These are phyloP conservation scores for Tritrichomonas musculus DNA, from an alignment of 208 protist genomes.

Conservation along the genomic window DNA sequence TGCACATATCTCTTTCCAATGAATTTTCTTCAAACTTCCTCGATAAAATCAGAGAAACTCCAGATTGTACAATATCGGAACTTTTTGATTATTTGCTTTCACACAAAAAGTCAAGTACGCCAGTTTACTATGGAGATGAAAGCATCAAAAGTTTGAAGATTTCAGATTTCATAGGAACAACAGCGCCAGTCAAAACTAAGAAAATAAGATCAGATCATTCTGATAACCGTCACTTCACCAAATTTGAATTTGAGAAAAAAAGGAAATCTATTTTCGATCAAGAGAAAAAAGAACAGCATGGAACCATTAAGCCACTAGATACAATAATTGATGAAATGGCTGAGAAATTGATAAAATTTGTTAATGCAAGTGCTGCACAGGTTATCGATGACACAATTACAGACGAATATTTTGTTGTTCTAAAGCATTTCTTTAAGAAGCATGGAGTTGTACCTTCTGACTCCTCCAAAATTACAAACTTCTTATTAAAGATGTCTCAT, in stretches of 20 bases:
- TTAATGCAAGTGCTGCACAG: too few relatives aligned
- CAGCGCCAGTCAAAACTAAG: too few relatives aligned
- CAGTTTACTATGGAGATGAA: background rate
- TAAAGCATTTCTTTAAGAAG: background rate
- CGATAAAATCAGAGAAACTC: background rate
- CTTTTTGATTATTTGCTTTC: background rate
- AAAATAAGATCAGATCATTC: too few relatives aligned
- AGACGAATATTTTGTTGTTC: background rate
- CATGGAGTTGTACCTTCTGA: background rate
- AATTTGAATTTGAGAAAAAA: too few relatives aligned
- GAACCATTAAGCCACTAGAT: too few relatives aligned
- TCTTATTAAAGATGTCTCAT: background rate
- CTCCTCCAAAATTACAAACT: background rate
- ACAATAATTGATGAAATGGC: too few relatives aligned
- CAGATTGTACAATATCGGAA: background rate
- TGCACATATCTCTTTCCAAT: background rate
- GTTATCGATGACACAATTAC: too few relatives aligned
- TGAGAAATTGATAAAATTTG: too few relatives aligned
- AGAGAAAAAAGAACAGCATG: too few relatives aligned
- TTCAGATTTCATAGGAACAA: background rate
- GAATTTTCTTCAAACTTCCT: conserved; percentile 13
- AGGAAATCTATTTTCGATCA: too few relatives aligned
- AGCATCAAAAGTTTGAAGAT: background rate
- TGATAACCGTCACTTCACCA: too few relatives aligned
- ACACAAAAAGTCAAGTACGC: background rate